Evolutionary conservation across 352 stramenopile species (phyloP), one percentile per base, ranked within the genome.

Genomic region (Thalassiosira exigua): DNA sequence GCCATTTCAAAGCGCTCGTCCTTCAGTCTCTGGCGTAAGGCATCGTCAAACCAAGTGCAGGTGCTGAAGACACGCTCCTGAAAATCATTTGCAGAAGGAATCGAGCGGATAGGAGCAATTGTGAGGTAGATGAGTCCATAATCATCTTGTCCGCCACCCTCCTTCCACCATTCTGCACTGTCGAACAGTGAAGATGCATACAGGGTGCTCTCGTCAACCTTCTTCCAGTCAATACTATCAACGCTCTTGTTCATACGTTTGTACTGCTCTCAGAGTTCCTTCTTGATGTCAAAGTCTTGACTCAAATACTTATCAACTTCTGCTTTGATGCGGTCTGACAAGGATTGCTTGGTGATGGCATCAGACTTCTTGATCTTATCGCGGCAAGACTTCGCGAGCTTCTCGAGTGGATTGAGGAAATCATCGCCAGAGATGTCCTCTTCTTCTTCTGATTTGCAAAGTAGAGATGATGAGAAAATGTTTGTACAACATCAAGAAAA

Each of bases 41-140:
- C 21, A 19, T 27, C 26, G 24, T 68, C 33, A n/a, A 68, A 53
- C 39, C 39, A 68, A 2, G 58, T 68, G 41, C 58, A 68, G n/a
- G 39, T 11, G 22, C 58, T 68, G 36, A 68, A 68, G n/a, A 57
- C 56, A 17, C 58, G 30, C 58, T 68, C 58, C 17, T 68, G 58
- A 24, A 68, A 68, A 1, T 36, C 58, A 57, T 68, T 68, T n/a
- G 19, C 1, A 11, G 19, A 1, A 39, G 58, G 58, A 5, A 58
- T 9, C 33, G 58, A 68, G 56, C 32, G 17, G 24, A 36, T 53
- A 1, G 41, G 11, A 17, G 27, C 3, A 4, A 57, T 42, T 4
- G 29, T 36, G 5, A 68, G 22, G 24, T 44, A 53, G 33, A 68
- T 61, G 4, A 54, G 5, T 4, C 2, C 21, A n/a, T 58, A 41